Conservation (phyloP, 108 stramenopile species). For the Discostella pseudostelligera region DNA sequence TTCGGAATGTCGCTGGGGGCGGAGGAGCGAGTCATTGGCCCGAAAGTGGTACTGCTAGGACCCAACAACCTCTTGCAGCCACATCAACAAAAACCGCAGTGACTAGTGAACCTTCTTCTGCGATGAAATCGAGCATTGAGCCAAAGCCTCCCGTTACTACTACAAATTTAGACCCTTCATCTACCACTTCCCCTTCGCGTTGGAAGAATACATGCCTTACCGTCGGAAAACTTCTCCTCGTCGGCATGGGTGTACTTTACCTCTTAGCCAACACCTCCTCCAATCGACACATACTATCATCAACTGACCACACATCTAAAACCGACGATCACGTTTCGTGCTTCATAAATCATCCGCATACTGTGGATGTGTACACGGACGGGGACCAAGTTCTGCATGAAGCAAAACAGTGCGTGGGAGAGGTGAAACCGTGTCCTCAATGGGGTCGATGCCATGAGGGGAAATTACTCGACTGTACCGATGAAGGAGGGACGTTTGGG, state of each 20-base stretch:
- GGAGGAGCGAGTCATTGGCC: background rate
- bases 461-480: constrained; percentile 28
- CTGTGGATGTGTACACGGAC: background rate
- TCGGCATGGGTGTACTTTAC: background rate
- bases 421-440: constrained; percentile 28
- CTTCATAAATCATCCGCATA: constrained; percentile 1
- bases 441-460: constrained; percentile 47
- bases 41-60: background rate
- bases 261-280: background rate
- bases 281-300: constrained; percentile 10
- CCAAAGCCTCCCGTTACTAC: background rate
- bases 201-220: background rate
- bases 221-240: background rate
- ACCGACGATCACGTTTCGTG: background rate
- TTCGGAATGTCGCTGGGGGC: background rate
- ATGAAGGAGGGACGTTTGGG: constrained; percentile 13
- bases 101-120: background rate
- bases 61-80: background rate
- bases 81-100: background rate
- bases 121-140: background rate
- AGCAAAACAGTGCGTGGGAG: constrained; percentile 26
- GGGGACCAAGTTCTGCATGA: constrained; percentile 3
- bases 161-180: background rate
- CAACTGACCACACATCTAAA: constrained; percentile 22
- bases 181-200: background rate